These are phyloP conservation scores for Arabidopsis hybrid DNA, from an alignment of 441 rosid species.

Conservation along the genomic window DNA sequence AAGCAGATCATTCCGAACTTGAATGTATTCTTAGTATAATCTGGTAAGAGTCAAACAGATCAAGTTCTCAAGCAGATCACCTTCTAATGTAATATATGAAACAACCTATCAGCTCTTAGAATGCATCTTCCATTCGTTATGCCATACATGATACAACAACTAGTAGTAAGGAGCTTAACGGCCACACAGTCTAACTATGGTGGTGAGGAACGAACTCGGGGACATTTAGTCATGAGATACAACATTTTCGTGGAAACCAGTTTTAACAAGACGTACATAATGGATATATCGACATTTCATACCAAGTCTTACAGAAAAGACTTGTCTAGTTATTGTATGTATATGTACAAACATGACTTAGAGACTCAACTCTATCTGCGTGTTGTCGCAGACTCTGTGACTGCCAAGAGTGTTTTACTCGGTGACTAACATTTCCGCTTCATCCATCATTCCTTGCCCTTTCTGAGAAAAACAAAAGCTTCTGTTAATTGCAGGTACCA, in stretches of 20 bases:
- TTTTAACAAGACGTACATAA: conserved; percentile 32
- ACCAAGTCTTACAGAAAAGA: conserved; percentile 4
- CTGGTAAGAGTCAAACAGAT: not conserved
- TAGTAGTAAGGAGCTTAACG: not conserved
- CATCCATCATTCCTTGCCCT: conserved; percentile 50
- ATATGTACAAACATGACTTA: conserved; percentile 38
- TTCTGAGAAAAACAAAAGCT: conserved; percentile 4
- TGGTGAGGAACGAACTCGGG: not conserved
- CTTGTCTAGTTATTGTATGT: conserved; percentile 23
- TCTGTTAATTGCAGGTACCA: conserved; percentile 1
- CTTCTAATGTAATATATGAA: not conserved
- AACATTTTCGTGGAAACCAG: conserved; percentile 33
- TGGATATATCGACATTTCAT: conserved; percentile 27
- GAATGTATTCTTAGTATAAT: not conserved
- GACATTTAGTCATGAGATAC: conserved; percentile 13
- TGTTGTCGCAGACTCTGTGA: conserved; percentile 21
- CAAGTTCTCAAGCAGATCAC: not conserved
- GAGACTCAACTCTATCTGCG: conserved; percentile 11
- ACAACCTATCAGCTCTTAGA: not conserved
- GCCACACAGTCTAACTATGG: not conserved
- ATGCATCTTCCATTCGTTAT: conserved; percentile 1
- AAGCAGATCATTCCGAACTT: not conserved
- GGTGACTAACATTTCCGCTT: conserved; percentile 63
- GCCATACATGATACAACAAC: conserved; percentile 1
- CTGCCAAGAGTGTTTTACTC: conserved; percentile 50